A percentile compares a stretch with the other conserved stretches of the same genome.
Evolutionary conservation across 257 asterid genomes (phyloP).

Genomic region (Rhazya stricta): DNA sequence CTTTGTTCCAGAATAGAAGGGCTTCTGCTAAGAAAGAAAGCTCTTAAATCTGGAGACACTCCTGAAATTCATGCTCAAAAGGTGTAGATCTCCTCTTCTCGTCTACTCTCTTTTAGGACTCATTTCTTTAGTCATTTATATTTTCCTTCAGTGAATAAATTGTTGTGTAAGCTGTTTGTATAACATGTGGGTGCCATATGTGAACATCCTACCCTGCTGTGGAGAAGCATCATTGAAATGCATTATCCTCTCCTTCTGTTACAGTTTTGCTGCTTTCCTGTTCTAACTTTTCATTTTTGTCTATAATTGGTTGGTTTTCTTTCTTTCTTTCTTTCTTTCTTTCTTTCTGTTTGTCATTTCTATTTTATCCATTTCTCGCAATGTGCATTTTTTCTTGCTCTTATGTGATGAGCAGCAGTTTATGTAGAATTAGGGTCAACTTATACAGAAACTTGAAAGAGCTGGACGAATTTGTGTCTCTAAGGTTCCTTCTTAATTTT

Average conservation of each 20-base stretch:
- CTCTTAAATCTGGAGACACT: conserved; percentile 70
- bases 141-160: background rate
- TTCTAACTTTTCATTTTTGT: background rate
- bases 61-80: conserved; percentile 80
- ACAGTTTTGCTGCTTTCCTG: background rate
- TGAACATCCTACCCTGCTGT: background rate
- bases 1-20: conserved; percentile 81
- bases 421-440: background rate
- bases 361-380: background rate
- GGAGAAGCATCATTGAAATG: background rate
- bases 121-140: background rate
- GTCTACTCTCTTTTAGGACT: background rate
- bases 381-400: background rate
- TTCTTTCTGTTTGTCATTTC: background rate
- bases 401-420: background rate
- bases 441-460: background rate
- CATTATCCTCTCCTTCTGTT: background rate
- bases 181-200: background rate
- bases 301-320: background rate
- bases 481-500: conserved; percentile 28
- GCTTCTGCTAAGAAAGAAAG: conserved; percentile 71
- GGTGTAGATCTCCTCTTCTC: conserved; percentile 35
- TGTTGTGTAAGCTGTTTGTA: background rate
- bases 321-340: background rate
- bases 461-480: conserved; percentile 1